A percentile compares a stretch with the other conserved stretches of the same genome.
Conservation (phyloP, 148 eudicot species). For the Tetragonia tetragonoides region DNA sequence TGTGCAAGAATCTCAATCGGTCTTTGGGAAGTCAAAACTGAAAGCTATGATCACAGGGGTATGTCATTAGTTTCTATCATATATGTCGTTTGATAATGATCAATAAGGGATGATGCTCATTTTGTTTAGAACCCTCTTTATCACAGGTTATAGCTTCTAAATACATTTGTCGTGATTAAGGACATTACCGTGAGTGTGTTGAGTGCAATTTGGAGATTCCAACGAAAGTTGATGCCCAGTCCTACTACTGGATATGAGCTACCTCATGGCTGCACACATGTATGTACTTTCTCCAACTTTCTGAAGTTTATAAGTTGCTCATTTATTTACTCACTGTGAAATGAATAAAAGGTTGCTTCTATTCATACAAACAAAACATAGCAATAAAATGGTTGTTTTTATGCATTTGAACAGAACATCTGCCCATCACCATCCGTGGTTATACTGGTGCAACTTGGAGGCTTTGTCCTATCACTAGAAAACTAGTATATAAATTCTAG, state of each 20-base stretch:
- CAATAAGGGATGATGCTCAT: not conserved
- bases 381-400: no score
- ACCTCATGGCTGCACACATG: not conserved
- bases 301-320: not conserved
- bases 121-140: not conserved
- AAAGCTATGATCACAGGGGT: slow-evolving; percentile 50
- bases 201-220: not conserved
- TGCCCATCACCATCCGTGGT: no score
- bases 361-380: no score
- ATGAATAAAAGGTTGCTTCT: not conserved
- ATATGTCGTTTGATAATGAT: not conserved
- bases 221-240: not conserved
- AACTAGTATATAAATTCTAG: no score
- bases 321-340: not conserved
- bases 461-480: no score
- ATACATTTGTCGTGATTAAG: not conserved
- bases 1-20: no score
- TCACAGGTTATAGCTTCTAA: not conserved
- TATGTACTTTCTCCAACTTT: no score
- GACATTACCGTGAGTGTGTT: not conserved
- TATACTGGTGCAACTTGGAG: no score
- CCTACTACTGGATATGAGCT: not conserved
- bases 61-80: slow-evolving; percentile 9
- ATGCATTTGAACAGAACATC: no score
- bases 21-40: no score